Conservation (phyloP, 495 filamentous ascomycete species). For the Glonium stellatum region DNA sequence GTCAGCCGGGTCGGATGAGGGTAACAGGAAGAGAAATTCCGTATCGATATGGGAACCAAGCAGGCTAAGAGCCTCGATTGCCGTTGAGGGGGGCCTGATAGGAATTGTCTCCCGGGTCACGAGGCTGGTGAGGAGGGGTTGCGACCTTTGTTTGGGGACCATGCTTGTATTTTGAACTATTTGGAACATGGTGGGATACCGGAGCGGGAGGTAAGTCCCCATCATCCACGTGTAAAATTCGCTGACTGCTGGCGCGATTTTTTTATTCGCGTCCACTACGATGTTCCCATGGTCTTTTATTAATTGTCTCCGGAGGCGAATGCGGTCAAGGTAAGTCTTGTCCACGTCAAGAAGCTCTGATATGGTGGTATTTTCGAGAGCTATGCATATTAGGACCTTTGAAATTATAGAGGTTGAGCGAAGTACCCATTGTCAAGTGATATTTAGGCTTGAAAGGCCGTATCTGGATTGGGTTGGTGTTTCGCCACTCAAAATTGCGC, state of each 20-base stretch:
- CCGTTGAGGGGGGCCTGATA: conserved; percentile 29
- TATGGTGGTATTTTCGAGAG: conserved; percentile 46
- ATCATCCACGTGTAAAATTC: conserved; percentile 64
- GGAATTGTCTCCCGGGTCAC: conserved; percentile 44
- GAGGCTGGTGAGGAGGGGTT: conserved; percentile 30
- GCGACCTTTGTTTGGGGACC: neutral
- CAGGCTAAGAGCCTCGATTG: conserved; percentile 38
- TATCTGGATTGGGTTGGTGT: conserved; percentile 52
- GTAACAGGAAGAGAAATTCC: conserved; percentile 69
- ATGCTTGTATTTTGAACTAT: conserved; percentile 19
- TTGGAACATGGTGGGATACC: conserved; percentile 59
- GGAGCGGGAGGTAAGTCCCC: conserved; percentile 54
- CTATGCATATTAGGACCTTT: conserved; percentile 21
- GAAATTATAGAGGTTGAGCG: neutral
- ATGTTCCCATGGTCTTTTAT: conserved; percentile 43
- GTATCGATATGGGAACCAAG: conserved; percentile 60
- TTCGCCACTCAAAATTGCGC: conserved; percentile 52
- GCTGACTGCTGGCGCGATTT: conserved; percentile 42
- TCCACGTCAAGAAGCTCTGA: conserved; percentile 62
- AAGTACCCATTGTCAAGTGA: conserved; percentile 66
- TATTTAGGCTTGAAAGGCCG: conserved; percentile 66
- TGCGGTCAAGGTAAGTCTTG: conserved; percentile 52
- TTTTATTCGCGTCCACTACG: conserved; percentile 41
- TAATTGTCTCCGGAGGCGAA: conserved; percentile 47
- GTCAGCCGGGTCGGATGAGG: conserved; percentile 37